These are phyloP conservation scores for Selenicereus undatus DNA, from an alignment of 148 eudicot genomes.

Conservation along the genomic window DNA sequence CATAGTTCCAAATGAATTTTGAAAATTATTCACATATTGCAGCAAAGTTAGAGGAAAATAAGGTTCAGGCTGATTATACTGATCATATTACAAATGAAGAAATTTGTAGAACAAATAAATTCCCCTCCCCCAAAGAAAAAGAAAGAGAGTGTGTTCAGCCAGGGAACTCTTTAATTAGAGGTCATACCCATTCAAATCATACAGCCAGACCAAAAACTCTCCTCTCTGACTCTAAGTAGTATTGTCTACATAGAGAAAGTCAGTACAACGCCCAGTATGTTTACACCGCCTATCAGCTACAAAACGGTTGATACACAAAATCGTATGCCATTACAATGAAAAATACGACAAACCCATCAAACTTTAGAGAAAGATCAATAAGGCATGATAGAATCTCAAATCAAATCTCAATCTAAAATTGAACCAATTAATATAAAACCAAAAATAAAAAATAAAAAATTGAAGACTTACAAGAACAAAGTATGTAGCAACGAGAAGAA, in stretches of 20 bases:
- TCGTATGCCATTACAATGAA: background rate
- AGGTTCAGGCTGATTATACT: background rate
- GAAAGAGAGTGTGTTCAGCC: too few relatives aligned
- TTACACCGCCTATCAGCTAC: background rate
- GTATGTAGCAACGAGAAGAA: conserved; percentile 81
- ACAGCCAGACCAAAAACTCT: too few relatives aligned
- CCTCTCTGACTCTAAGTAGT: background rate
- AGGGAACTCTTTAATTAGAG: too few relatives aligned
- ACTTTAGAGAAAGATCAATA: background rate
- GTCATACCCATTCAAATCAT: too few relatives aligned
- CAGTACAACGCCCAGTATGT: background rate
- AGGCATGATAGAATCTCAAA: background rate
- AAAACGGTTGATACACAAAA: background rate
- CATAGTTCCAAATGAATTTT: background rate
- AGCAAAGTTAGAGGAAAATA: background rate
- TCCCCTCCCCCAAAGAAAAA: too few relatives aligned
- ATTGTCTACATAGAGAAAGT: background rate
- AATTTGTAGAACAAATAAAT: background rate
- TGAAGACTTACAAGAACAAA: conserved; percentile 66
- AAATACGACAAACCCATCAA: background rate
- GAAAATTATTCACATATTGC: background rate
- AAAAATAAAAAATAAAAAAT: background rate
- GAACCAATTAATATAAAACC: background rate
- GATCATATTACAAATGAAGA: background rate
- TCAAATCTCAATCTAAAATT: background rate